Conservation (phyloP, 2,329 filamentous ascomycete species). For the Colletotrichum tropicicola region DNA sequence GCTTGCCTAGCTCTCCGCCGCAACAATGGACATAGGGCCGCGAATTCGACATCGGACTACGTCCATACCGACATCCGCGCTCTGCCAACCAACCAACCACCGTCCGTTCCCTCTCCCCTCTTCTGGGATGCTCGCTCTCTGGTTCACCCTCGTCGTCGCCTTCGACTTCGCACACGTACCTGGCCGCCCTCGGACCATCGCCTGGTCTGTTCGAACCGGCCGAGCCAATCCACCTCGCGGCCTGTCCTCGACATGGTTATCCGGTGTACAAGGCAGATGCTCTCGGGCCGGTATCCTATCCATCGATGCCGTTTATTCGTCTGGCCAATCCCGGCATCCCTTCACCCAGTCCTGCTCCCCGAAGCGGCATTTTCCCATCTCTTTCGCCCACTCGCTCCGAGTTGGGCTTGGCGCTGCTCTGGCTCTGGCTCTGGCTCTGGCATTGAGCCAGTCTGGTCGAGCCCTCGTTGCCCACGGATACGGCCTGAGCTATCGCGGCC, state of each 20-base stretch:
- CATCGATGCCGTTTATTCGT: background rate
- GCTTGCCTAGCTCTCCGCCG: background rate
- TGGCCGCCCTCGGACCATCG: slow-evolving; percentile 13
- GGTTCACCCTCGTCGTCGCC: background rate
- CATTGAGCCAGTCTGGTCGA: slow-evolving; percentile 8
- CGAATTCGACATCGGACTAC: background rate
- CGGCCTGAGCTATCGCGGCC: slow-evolving; percentile 14
- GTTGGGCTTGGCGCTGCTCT: background rate
- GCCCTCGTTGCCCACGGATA: slow-evolving; percentile 16
- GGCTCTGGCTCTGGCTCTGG: slow-evolving; percentile 3
- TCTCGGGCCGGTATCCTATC: background rate
- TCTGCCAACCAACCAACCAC: background rate
- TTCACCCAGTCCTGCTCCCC: background rate
- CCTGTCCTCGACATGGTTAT: background rate
- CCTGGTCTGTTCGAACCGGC: slow-evolving; percentile 15
- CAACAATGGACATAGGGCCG: no score
- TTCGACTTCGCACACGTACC: background rate
- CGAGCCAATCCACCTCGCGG: slow-evolving; percentile 8
- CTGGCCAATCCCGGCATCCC: background rate
- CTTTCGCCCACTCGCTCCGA: background rate
- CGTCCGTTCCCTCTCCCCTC: slow-evolving; percentile 3
- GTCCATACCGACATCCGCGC: background rate
- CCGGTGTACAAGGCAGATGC: background rate
- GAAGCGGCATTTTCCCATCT: background rate
- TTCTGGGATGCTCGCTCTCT: background rate